Evolutionary conservation across 2,329 filamentous ascomycete species (phyloP), one percentile per base, ranked within the genome.

Genomic region (Calonectria ilicicola): DNA sequence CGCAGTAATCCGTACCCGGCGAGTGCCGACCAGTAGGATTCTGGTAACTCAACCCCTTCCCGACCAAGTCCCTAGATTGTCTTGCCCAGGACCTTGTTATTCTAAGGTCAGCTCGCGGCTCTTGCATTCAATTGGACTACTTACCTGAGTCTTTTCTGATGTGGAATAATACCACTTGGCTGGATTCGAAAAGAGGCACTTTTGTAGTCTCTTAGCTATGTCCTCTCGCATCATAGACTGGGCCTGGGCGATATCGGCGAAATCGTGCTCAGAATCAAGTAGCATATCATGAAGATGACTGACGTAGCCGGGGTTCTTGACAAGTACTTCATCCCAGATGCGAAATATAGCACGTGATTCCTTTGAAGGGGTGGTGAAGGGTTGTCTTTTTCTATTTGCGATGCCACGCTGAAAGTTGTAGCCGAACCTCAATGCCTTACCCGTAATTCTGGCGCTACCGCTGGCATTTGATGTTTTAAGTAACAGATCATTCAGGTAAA

Each of bases 141-240:
- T 29, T 29, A 70, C 70, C 42, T 66, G n/a, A 9, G n/a, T 26
- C 19, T 62, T 74, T 26, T 69, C 65, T 32, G 21, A 35, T 21
- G 29, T 19, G 3, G 73, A 73, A 42, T 72, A 70, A 21, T 77
- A 75, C 75, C 75, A 74, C 42, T 58, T 74, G 5, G 49, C 51
- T 2, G 35, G 21, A 35, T 76, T 65, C 2, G 27, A 27, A 5
- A 71, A 62, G 0, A 77, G 53, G 44, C 75, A 32, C 3, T 72
- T 27, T 21, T 29, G 53, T 2, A 77, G 69, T n/a, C 38, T 4
- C 9, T 6, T 8, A 1, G 65, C 64, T 2, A 56, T 70, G 2
- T 35, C 49, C 9, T 3, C 21, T 19, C 58, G 21, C 15, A 75
- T 69, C 2, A 46, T 15, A 2, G 49, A 15, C 7, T 21, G 12